Base-by-base conservation (phyloP, 1,139 yeast species). In the Hyphopichia fennica region DNA sequence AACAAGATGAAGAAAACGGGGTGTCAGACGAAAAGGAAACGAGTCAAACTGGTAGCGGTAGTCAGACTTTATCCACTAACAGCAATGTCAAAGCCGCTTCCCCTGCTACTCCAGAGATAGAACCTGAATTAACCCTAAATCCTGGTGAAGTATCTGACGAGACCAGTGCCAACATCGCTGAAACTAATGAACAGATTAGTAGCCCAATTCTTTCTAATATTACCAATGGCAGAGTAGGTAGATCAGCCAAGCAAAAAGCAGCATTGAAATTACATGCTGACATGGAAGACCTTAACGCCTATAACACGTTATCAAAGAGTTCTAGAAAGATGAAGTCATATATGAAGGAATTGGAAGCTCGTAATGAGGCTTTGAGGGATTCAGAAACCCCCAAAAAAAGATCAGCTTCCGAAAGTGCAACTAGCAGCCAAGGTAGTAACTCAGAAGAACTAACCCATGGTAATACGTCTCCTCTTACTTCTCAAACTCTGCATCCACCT, bases 181-280 rank as follows among this genome's bases (percentile, higher is more conserved):
- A 25, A 25, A 25, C 4, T 25, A 5, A n/a, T n/a, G 13, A 10
- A 9, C 28, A 25, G n/a, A n/a, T n/a, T n/a, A 25, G 13, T n/a
- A 33, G 35, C 15, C 38, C 38, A 13, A 19, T 27, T 3, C 25
- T 33, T 4, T 9, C 41, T 1, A 25, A 33, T n/a, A 33, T 33
- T 11, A 25, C 32, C 17, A 42, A 38, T 32, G 44, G 38, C 8
- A 45, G 55, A 35, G 52, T 53, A 2, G 69, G 75, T 6, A 56
- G 78, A 39, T 65, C 81, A 17, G 95, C 95, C 1, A 82, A 84
- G 33, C 74, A 76, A 37, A 78, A 78, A 51, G 95, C 95, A 0
- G 82, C 83, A 0, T 67, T 68, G 43, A 82, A 81, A 56, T 65
- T 87, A n/a, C 91, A 84, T 50, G 75, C 75, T 18, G 79, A 83